Base-by-base conservation (phyloP, 1,139 yeast species). In the Diutina pseudorugosa region DNA sequence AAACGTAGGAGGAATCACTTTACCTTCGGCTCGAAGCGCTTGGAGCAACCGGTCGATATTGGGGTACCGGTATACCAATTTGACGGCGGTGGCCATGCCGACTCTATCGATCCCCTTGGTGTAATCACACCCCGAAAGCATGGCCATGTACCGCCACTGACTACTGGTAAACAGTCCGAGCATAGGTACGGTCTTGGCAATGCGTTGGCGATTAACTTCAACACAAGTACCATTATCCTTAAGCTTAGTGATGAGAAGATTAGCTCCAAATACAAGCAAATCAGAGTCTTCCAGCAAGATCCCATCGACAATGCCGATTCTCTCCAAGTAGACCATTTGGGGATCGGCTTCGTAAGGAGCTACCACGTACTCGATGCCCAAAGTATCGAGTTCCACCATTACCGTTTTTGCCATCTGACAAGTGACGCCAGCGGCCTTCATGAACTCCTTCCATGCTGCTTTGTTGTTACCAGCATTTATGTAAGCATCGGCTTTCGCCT, bases 291-390 rank as follows among this genome's bases (percentile, higher is more conserved):
- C 99, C 43, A 96, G 85, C 11, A 94, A 73, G 8, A 94, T 86
- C 0, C 94, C 98, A 57, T 89, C 85, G 9, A 90, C 94, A 1
- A 79, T 54, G 0, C 94, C 94, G 0, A 70, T 59, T 55, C 80
- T 80, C 63, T 93, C 98, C 51, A 94, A 72, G 61, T 84, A 89
- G 7, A 93, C 98, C 85, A 94, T 80, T 65, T 94, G 98, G 0
- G 98, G 87, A 65, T 94, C 99, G 0, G 98, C 98, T 68, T 94
- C 99, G 64, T 90, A 94, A 0, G 99, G 99, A 0, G 99, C 98
- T 9, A 94, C 98, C 18, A 93, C 79, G 61, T 80, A 93, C 57
- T 75, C 76, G 50, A 94, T 80, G 1, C 69, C 67, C 51, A 76
- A 71, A n/a, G 65, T 61, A 59, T 82, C 83, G 56, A 94, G 73